These are phyloP conservation scores for Daldinia sp. DNA, from an alignment of 2,329 filamentous ascomycete genomes.

Conservation along the genomic window DNA sequence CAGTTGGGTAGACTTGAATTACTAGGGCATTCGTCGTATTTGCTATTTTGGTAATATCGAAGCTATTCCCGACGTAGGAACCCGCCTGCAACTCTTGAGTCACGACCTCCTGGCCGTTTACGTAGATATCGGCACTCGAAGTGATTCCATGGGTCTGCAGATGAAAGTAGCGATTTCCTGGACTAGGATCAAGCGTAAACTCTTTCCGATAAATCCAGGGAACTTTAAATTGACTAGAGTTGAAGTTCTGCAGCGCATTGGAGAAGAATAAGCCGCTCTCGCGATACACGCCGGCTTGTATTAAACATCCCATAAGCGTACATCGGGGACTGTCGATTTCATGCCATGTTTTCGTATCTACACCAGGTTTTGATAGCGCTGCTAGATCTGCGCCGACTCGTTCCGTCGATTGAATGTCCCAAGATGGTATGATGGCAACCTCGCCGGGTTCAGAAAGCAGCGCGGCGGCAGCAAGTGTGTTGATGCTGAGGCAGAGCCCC, in stretches of 20 bases:
- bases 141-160: conserved; percentile 67
- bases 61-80: conserved; percentile 63
- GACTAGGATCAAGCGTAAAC: conserved; percentile 50
- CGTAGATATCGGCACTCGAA: conserved; percentile 65
- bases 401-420: conserved; percentile 59
- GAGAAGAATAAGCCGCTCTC: conserved; percentile 65
- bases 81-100: conserved; percentile 60
- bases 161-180: conserved; percentile 55
- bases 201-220: conserved; percentile 69
- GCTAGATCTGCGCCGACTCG: conserved; percentile 48
- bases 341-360: conserved; percentile 61
- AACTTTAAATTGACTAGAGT: conserved; percentile 57
- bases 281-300: conserved; percentile 60
- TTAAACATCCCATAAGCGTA: conserved; percentile 65
- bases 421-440: conserved; percentile 50
- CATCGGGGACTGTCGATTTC: conserved; percentile 55
- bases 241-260: conserved; percentile 53
- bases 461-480: conserved; percentile 15
- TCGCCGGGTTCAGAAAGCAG: conserved; percentile 37
- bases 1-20: conserved; percentile 63
- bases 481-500: conserved; percentile 29
- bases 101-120: conserved; percentile 64
- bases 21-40: conserved; percentile 58
- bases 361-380: conserved; percentile 52
- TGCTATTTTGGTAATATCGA: conserved; percentile 60